Conservation (phyloP, 2,329 filamentous ascomycete species). For the Ascochyta koolunga region DNA sequence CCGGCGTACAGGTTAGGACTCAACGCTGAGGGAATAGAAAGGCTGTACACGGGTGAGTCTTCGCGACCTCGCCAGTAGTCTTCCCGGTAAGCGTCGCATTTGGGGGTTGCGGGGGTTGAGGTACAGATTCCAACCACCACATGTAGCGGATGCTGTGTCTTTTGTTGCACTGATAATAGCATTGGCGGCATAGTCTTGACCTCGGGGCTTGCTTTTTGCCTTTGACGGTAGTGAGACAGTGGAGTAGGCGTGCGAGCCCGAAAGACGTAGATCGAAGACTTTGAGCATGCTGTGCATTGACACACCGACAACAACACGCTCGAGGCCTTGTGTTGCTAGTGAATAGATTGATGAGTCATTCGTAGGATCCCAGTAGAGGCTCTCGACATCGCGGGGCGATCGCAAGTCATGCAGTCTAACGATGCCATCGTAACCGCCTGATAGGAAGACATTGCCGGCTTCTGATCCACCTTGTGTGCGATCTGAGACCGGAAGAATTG, state of each 20-base stretch:
- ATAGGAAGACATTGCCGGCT: conserved; percentile 61
- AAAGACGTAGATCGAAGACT: conserved; percentile 65
- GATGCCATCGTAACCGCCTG: conserved; percentile 65
- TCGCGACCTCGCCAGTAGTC: conserved; percentile 26
- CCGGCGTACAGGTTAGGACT: conserved; percentile 57
- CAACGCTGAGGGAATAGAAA: conserved; percentile 53
- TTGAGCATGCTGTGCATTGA: conserved; percentile 65
- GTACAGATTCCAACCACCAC: conserved; percentile 55
- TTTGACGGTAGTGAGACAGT: conserved; percentile 29
- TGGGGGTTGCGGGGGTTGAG: conserved; percentile 46
- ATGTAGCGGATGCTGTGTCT: conserved; percentile 3
- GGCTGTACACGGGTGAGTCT: conserved; percentile 55
- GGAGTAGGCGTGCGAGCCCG: conserved; percentile 50
- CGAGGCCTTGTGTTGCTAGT: conserved; percentile 61
- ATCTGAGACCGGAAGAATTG: conserved; percentile 50
- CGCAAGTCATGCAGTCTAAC: conserved; percentile 66
- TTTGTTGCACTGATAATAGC: conserved; percentile 17
- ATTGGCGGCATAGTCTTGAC: conserved; percentile 23
- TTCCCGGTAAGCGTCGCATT: conserved; percentile 20
- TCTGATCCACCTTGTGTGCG: conserved; percentile 39
- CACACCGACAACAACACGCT: conserved; percentile 63
- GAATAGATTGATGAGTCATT: conserved; percentile 66
- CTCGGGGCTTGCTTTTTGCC: neutral
- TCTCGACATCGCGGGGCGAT: conserved; percentile 55
- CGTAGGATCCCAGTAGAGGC: conserved; percentile 60